phyloP scores from a whole-genome alignment of 2,329 filamentous ascomycete genomes.

The Verruconis gallopava region DNA sequence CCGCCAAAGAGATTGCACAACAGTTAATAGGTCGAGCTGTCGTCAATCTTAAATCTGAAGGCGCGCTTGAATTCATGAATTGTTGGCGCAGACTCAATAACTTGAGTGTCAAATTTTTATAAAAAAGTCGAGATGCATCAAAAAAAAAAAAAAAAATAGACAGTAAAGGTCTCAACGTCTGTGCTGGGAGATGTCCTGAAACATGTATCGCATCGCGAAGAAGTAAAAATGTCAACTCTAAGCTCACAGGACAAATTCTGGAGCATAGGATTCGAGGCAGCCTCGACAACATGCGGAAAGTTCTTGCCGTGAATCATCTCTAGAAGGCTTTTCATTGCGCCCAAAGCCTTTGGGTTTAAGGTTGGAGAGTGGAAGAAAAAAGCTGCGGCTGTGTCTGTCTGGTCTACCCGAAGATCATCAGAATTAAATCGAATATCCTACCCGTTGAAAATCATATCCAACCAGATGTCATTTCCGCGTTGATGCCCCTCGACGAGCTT shows the following conservation, averaged over 20 bases:
- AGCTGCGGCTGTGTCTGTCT: neutral
- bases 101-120: neutral
- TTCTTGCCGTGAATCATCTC: neutral
- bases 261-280: too few relatives aligned
- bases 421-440: neutral
- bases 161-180: neutral
- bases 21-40: slow-evolving; percentile 1
- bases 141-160: slow-evolving; percentile 2
- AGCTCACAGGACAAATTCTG: too few relatives aligned
- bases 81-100: slow-evolving; percentile 6
- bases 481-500: neutral
- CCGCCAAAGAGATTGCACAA: slow-evolving; percentile 4
- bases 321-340: neutral
- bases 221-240: too few relatives aligned
- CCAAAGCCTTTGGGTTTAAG: neutral
- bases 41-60: slow-evolving; percentile 5
- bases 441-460: neutral
- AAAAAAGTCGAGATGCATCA: slow-evolving; percentile 4
- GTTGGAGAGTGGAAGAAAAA: neutral
- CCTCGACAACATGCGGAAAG: too few relatives aligned
- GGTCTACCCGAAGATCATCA: neutral
- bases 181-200: neutral
- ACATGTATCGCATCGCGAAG: neutral
- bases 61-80: neutral
- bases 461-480: too few relatives aligned